Evolutionary conservation across 352 stramenopile genomes (phyloP).

Genomic region (Pythium plurisporium): DNA sequence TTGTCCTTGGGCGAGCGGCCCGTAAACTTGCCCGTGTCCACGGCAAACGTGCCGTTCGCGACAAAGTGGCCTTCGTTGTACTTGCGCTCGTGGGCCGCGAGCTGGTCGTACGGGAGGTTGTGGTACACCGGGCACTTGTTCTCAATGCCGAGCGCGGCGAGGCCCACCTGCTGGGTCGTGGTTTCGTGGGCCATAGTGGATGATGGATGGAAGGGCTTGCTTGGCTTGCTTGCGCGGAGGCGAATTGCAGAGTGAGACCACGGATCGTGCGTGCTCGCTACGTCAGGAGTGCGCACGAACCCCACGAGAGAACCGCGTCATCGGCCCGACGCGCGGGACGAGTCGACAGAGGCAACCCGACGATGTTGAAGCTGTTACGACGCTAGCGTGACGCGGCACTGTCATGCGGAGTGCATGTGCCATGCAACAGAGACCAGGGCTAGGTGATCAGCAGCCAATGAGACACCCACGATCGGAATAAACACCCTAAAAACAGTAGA

Average conservation of each 20-base stretch:
- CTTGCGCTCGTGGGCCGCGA: constrained; percentile 41
- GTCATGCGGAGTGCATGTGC: constrained; percentile 11
- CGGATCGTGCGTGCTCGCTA: neutral
- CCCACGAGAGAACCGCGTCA: constrained; percentile 22
- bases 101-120: constrained; percentile 48
- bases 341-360: neutral
- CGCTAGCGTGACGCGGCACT: constrained; percentile 10
- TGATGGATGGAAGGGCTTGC: neutral
- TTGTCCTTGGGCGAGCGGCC: constrained; percentile 58
- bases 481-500: neutral
- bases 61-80: constrained; percentile 51
- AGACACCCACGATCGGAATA: neutral
- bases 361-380: constrained; percentile 23
- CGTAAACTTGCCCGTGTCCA: constrained; percentile 64
- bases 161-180: constrained; percentile 39
- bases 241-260: constrained; percentile 34
- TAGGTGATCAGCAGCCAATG: constrained; percentile 8
- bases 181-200: constrained; percentile 61
- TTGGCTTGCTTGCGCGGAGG: constrained; percentile 13
- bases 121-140: constrained; percentile 40
- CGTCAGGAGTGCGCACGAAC: constrained; percentile 15
- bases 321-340: constrained; percentile 13
- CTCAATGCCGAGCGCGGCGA: constrained; percentile 40
- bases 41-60: constrained; percentile 58
- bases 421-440: neutral